phyloP scores from a whole-genome alignment of 2,329 filamentous ascomycete genomes.

The Periconia sp. region DNA sequence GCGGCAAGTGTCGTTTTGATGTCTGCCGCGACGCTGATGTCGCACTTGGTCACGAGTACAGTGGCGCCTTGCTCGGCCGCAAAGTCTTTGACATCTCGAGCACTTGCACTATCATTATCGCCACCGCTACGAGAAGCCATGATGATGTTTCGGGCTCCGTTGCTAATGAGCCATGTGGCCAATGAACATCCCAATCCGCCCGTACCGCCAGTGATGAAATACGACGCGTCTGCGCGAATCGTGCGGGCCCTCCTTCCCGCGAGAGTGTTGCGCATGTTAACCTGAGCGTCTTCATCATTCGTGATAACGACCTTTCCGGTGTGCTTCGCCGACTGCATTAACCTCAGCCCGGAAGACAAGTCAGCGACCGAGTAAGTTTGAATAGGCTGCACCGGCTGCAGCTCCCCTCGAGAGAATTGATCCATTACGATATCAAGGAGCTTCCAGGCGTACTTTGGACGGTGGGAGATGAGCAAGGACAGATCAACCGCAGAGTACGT shows the following conservation, averaged over 20 bases:
- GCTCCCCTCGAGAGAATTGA: neutral
- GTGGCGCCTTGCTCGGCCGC: too few relatives aligned
- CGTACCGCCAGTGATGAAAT: slow-evolving; percentile 18
- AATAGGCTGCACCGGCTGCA: neutral
- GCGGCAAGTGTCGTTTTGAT: too few relatives aligned
- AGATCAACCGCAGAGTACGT: neutral
- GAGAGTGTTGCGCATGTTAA: too few relatives aligned
- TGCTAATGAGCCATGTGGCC: slow-evolving; percentile 11
- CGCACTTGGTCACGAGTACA: too few relatives aligned
- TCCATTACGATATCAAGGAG: neutral
- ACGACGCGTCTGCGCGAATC: slow-evolving; percentile 13
- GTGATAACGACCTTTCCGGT: slow-evolving; percentile 13
- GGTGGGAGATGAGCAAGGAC: neutral
- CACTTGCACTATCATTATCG: neutral
- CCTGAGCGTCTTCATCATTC: neutral
- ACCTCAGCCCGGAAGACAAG: slow-evolving; percentile 3
- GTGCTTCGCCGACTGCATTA: slow-evolving; percentile 11
- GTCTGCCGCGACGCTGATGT: too few relatives aligned
- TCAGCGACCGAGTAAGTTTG: neutral
- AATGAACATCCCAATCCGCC: slow-evolving; percentile 19
- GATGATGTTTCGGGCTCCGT: slow-evolving; percentile 18
- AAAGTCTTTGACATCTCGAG: too few relatives aligned
- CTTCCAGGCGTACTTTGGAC: neutral
- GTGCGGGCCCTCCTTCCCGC: neutral
- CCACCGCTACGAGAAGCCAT: slow-evolving; percentile 9